Evolutionary conservation across 257 asterid species (phyloP).

Genomic region (Ehretia macrophylla): DNA sequence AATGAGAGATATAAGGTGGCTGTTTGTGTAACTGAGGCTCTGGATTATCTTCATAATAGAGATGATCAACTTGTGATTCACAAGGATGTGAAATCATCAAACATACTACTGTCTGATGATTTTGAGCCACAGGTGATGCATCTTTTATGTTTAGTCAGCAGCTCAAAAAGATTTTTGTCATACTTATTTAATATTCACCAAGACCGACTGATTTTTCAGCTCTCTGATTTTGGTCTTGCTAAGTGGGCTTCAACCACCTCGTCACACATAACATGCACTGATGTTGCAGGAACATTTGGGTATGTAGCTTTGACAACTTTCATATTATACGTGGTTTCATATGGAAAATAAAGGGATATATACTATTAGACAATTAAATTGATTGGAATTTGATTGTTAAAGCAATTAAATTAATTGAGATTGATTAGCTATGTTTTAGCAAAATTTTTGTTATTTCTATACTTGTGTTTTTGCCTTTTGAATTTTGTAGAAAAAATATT

Average conservation of each 20-base stretch:
- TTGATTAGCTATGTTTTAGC: no score
- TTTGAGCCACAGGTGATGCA: slow-evolving; percentile 81
- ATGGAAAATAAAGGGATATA: background rate
- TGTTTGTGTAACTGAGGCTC: slow-evolving; percentile 90
- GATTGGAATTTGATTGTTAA: no score
- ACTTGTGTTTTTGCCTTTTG: no score
- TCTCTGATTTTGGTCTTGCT: slow-evolving; percentile 94
- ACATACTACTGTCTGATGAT: slow-evolving; percentile 75
- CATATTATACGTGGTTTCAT: slow-evolving; percentile 2
- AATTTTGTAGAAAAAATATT: no score
- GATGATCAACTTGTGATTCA: slow-evolving; percentile 73
- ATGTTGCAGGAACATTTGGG: slow-evolving; percentile 97
- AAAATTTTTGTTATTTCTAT: no score
- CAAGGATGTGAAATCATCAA: slow-evolving; percentile 91
- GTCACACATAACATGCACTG: slow-evolving; percentile 67
- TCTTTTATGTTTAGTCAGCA: background rate
- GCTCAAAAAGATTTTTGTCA: background rate
- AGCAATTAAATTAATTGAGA: no score
- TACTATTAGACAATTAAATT: no score
- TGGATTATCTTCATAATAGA: slow-evolving; percentile 78
- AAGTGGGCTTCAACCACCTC: slow-evolving; percentile 84
- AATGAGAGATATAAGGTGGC: slow-evolving; percentile 70
- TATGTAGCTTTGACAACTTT: slow-evolving; percentile 25
- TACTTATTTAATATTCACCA: background rate
- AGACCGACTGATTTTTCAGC: slow-evolving; percentile 33